These are phyloP conservation scores for Chaetomium sp. DNA, from an alignment of 2,329 filamentous ascomycete species.

Conservation along the genomic window DNA sequence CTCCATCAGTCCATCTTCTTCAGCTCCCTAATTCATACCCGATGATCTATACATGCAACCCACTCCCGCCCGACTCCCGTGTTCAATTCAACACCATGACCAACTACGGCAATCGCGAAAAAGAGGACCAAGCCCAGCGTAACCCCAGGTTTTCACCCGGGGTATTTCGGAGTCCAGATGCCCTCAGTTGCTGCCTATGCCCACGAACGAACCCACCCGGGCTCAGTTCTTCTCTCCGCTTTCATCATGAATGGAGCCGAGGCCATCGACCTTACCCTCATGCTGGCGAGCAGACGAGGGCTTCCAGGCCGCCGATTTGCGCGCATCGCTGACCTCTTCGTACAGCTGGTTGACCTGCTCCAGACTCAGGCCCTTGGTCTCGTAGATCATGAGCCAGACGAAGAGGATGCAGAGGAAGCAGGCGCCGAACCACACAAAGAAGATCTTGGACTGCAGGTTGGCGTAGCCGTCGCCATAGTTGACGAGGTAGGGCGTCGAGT, in stretches of 20 bases:
- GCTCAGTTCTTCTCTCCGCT: not conserved
- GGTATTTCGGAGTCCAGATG: no score
- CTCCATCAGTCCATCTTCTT: no score
- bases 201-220: no score
- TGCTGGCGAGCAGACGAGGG: not conserved
- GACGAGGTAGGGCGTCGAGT: constrained; percentile 78
- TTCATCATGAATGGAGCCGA: no score
- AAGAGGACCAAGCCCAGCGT: no score
- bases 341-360: constrained; percentile 85
- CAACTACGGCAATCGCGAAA: no score
- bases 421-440: constrained; percentile 69
- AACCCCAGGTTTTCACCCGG: no score
- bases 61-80: no score
- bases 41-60: no score
- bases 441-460: constrained; percentile 73
- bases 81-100: no score
- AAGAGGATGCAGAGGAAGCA: constrained; percentile 73
- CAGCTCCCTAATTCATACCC: no score
- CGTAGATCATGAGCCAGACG: constrained; percentile 79
- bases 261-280: not conserved
- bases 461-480: constrained; percentile 70
- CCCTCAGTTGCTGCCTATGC: no score
- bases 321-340: constrained; percentile 46
- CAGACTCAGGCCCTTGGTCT: constrained; percentile 81
- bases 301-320: not conserved